Evolutionary conservation across 75 land plant species (phyloP), one percentile per base, ranked within the genome.

Genomic region (Azolla pinnata): DNA sequence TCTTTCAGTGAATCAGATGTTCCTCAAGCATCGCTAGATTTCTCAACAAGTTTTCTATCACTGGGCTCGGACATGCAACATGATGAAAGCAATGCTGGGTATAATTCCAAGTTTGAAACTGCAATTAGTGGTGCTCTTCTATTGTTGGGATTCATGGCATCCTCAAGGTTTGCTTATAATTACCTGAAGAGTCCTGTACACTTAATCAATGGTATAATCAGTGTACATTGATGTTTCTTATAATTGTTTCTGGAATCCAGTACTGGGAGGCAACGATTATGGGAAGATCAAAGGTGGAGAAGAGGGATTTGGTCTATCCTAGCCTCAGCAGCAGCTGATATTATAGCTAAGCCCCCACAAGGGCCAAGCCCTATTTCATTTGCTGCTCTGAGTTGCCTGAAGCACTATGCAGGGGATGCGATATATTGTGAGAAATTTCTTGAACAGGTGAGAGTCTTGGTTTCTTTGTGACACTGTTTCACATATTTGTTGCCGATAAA

Each of bases 221-320:
- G n/a, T n/a, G n/a, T n/a, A n/a, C n/a, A n/a, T n/a, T n/a, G n/a
- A n/a, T n/a, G n/a, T n/a, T n/a, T n/a, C n/a, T n/a, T n/a, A 8
- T 19, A 62, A 17, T 16, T 28, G n/a, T 14, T 24, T 2, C 5
- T 29, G 32, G 34, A 30, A n/a, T 65, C 27, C 68, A 77, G 79
- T 29, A 77, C 46, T 45, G 79, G 79, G 31, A 77, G 71, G 50
- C 50, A 63, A 9, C 29, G 44, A 32, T 54, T 73, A 21, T 50
- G 66, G 32, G 62, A 67, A 33, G 76, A 77, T 54, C 33, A 14
- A 16, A 56, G 79, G 33, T 77, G 79, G 79, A 74, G 38, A 31
- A 62, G 67, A 42, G 79, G 79, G 8, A 60, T 73, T 34, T 77
- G 77, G 71, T 73, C 71, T 67, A 74, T 77, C 49, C 79, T 77